Base-by-base conservation (phyloP, 306 rosid genomes). In the Arachis stenosperma region DNA sequence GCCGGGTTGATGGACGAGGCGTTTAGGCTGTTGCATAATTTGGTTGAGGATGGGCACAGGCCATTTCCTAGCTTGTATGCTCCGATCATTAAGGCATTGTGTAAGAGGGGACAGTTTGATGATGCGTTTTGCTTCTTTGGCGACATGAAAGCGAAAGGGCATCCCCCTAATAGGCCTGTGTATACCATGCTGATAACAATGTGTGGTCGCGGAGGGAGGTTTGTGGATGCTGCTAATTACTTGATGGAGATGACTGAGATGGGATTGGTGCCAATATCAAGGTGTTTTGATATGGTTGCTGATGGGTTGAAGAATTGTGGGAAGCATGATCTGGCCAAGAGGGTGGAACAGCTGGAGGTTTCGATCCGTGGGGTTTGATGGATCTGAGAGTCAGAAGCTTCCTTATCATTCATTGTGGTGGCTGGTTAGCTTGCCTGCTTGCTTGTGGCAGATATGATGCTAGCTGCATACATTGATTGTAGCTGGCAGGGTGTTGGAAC, bases 241-340 rank as follows among this genome's bases (percentile, higher is more conserved):
- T 75, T 94, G 71, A 29, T 88, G 79, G 98, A 94, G 67, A 94
- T 94, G 98, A 81, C 95, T 5, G 96, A 89, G 75, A 47, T 83
- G 17, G 98, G 97, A 39, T 83, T 89, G 87, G 84, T 85, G 1
- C 97, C 96, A 0, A 89, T 91, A 47, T 78, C 97, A 0, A 79
- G 97, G 47, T 91, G 96, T 65, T 90, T 91, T 67, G 97, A 93
- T 70, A 84, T 86, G 89, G 97, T 93, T 58, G 79, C 94, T 6
- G 97, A 91, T 81, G 97, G 98, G 1, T 79, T 93, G 90, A 93
- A 91, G 94, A 87, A 82, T 61, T 78, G 82, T 78, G 98, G 98
- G 44, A 93, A 93, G 51, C 96, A 93, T 82, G 97, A 91, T 76
- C 58, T 93, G 76, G 98, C 91, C 33, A 73, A 68, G 75, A 87